These are phyloP conservation scores for Misopates orontium DNA, from an alignment of 257 asterid species.

Conservation along the genomic window DNA sequence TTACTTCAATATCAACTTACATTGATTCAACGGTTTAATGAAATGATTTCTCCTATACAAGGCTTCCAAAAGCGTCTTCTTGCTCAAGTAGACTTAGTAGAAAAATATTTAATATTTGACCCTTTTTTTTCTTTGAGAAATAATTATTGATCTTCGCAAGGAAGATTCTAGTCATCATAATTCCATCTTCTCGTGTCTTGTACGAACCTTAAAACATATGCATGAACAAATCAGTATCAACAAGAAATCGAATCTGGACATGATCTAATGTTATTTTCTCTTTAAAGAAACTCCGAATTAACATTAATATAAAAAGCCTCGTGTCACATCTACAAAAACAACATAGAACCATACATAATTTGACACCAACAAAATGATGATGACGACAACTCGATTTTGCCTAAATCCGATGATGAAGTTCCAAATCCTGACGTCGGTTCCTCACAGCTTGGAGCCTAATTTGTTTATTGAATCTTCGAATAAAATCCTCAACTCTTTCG, in stretches of 20 bases:
- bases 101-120: no score
- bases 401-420: slow-evolving; percentile 18
- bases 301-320: neutral
- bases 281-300: neutral
- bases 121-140: no score
- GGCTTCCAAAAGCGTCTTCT: no score
- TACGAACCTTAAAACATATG: neutral
- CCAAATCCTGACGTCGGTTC: slow-evolving; percentile 14
- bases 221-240: neutral
- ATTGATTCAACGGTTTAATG: no score
- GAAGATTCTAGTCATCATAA: no score
- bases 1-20: no score
- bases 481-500: slow-evolving; percentile 63
- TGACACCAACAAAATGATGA: no score
- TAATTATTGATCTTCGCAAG: no score
- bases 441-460: slow-evolving; percentile 54
- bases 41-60: no score
- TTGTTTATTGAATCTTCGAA: slow-evolving; percentile 52
- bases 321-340: neutral
- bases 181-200: no score
- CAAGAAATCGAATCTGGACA: neutral
- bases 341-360: slow-evolving; percentile 2
- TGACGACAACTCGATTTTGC: neutral
- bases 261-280: neutral
- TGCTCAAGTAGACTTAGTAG: no score